phyloP scores from a whole-genome alignment of 2,329 filamentous ascomycete genomes.

The Colletotrichum chlorophyti region DNA sequence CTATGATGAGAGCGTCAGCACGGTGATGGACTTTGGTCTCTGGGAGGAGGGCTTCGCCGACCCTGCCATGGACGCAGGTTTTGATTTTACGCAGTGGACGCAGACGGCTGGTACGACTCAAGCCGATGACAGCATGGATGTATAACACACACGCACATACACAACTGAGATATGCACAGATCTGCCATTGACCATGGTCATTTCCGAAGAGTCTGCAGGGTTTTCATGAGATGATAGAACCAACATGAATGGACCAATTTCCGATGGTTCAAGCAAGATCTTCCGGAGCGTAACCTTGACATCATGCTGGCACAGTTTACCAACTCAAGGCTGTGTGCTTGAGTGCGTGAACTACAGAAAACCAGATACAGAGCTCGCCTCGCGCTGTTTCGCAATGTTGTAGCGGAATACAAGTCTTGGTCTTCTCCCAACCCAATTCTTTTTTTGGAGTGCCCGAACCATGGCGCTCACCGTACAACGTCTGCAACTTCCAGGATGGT shows the following conservation, averaged over 20 bases:
- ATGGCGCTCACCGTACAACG: too few species aligned
- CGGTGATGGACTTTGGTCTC: conserved; percentile 40
- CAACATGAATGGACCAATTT: not conserved
- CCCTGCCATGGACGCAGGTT: conserved; percentile 40
- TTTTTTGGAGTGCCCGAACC: too few species aligned
- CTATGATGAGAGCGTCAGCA: conserved; percentile 35
- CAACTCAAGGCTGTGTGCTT: too few species aligned
- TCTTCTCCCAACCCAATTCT: not conserved
- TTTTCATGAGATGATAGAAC: not conserved
- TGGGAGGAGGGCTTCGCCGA: conserved; percentile 48
- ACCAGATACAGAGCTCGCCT: too few species aligned
- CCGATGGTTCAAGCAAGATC: not conserved
- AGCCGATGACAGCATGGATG: conserved; percentile 23
- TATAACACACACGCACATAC: not conserved
- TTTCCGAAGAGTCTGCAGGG: not conserved
- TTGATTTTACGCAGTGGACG: conserved; percentile 40
- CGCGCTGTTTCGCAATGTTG: too few species aligned
- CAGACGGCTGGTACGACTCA: conserved; percentile 24
- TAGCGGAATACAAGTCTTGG: too few species aligned
- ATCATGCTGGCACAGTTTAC: not conserved
- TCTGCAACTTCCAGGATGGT: not conserved
- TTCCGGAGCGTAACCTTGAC: not conserved
- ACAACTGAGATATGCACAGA: too few species aligned
- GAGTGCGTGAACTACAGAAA: too few species aligned
- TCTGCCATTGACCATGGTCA: not conserved